These are phyloP conservation scores for Solanum ossicruentum DNA, from an alignment of 257 asterid genomes.

Conservation along the genomic window DNA sequence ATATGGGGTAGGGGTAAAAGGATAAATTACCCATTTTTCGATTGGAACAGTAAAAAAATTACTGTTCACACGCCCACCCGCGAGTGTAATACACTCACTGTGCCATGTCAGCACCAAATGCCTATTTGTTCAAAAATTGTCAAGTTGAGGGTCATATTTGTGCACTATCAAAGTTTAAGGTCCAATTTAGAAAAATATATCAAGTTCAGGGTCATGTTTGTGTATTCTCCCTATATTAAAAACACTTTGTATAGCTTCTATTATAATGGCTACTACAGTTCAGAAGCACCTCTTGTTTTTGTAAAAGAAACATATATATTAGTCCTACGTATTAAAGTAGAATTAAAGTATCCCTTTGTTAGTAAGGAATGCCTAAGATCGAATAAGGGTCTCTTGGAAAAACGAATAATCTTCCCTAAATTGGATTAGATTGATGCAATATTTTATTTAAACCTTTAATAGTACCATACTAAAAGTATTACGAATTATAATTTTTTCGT, in stretches of 20 bases:
- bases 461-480: not conserved
- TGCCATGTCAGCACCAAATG: too few species aligned
- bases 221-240: too few species aligned
- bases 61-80: too few species aligned
- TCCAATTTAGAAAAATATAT: too few species aligned
- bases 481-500: not conserved
- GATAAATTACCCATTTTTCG: too few species aligned
- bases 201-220: too few species aligned
- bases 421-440: not conserved
- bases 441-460: not conserved
- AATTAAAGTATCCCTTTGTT: not conserved
- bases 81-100: too few species aligned
- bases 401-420: not conserved
- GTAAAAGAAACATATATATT: not conserved
- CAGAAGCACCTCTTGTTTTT: not conserved
- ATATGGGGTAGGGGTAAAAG: too few species aligned
- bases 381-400: not conserved
- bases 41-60: too few species aligned
- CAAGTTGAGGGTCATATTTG: too few species aligned
- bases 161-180: too few species aligned
- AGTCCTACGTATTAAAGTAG: not conserved
- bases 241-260: not conserved
- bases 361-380: not conserved
- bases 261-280: not conserved
- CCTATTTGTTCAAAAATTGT: too few species aligned